A percentile compares a stretch with the other conserved stretches of the same genome.
Evolutionary conservation across 768 basidiomycete genomes (phyloP).

Genomic region (Phlegmacium glaucopus): DNA sequence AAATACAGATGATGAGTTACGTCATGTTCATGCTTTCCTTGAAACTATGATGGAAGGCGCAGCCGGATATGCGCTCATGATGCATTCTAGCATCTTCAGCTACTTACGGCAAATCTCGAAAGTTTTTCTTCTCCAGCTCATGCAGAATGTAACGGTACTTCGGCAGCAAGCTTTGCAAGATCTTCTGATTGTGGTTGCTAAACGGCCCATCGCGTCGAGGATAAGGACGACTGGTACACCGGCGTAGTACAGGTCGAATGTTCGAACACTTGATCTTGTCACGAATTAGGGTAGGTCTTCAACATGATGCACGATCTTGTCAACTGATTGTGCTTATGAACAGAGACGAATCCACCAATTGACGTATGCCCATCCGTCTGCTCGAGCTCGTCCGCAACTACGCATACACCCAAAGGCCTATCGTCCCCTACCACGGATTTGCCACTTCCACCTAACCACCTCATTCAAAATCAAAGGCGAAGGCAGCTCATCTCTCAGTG

Average conservation of each 20-base stretch:
- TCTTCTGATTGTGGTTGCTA: slow-evolving; percentile 73
- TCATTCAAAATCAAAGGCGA: slow-evolving; percentile 35
- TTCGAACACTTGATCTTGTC: slow-evolving; percentile 77
- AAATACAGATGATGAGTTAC: slow-evolving; percentile 78
- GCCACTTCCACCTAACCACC: slow-evolving; percentile 42
- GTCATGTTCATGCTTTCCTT: slow-evolving; percentile 55
- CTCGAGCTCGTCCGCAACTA: slow-evolving; percentile 68
- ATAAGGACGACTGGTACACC: slow-evolving; percentile 53
- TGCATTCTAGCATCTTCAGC: slow-evolving; percentile 64
- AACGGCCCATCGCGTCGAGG: slow-evolving; percentile 45
- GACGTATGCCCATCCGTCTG: slow-evolving; percentile 65
- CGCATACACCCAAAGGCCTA: no score
- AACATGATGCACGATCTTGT: not conserved
- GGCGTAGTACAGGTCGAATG: slow-evolving; percentile 70
- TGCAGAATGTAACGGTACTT: slow-evolving; percentile 67
- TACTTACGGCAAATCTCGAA: slow-evolving; percentile 54
- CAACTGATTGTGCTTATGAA: slow-evolving; percentile 3
- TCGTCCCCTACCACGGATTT: slow-evolving; percentile 31
- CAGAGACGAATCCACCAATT: slow-evolving; percentile 56
- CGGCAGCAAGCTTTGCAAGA: slow-evolving; percentile 73
- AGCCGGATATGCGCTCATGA: slow-evolving; percentile 56
- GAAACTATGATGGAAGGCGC: no score
- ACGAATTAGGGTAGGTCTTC: slow-evolving; percentile 55
- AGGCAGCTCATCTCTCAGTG: slow-evolving; percentile 36
- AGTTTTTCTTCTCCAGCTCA: slow-evolving; percentile 64